Percentiles rank a stretch among this genome's conserved stretches.
Evolutionary conservation across 139 green algal genomes (phyloP).

Genomic region (Closterium sp.): DNA sequence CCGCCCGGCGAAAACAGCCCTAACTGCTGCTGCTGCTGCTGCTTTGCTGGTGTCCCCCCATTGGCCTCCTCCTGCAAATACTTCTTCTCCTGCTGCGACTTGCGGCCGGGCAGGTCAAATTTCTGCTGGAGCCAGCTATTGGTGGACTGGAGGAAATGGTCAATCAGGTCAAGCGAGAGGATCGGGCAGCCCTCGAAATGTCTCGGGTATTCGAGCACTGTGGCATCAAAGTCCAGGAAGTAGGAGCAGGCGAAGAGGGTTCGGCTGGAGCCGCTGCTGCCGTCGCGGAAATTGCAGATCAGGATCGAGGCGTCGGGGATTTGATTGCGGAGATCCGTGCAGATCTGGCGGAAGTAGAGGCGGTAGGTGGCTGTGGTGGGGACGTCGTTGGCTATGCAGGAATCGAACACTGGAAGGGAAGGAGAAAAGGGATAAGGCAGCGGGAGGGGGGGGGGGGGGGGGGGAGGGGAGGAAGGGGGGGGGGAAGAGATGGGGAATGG

Average conservation of each 20-base stretch:
- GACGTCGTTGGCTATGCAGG: constrained; percentile 41
- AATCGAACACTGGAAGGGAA: constrained; percentile 38
- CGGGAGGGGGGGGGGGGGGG: not conserved
- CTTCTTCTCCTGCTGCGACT: not conserved
- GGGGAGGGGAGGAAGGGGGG: too few relatives aligned
- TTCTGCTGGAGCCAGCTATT: constrained; percentile 50
- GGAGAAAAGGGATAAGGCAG: not conserved
- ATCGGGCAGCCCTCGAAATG: constrained; percentile 51
- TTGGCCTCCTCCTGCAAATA: not conserved
- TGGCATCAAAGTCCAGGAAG: constrained; percentile 37
- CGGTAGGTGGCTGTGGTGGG: constrained; percentile 36
- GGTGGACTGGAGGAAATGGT: constrained; percentile 32
- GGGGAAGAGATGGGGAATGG: too few relatives aligned
- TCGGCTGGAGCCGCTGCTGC: constrained; percentile 21
- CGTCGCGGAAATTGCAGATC: constrained; percentile 52
- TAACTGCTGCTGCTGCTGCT: not conserved
- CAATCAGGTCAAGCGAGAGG: constrained; percentile 41
- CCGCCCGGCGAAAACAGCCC: not conserved
- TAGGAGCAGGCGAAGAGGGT: not conserved
- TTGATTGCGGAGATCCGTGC: constrained; percentile 32
- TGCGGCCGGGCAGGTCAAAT: not conserved
- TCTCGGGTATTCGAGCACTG: constrained; percentile 40
- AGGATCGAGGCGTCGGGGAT: constrained; percentile 28
- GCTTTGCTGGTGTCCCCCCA: not conserved
- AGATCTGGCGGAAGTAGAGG: constrained; percentile 37